Percentiles rank a stretch among this genome's conserved stretches.
Conservation (phyloP, 371 early-diverging fungal species). For the Rhizopus arrhizus region DNA sequence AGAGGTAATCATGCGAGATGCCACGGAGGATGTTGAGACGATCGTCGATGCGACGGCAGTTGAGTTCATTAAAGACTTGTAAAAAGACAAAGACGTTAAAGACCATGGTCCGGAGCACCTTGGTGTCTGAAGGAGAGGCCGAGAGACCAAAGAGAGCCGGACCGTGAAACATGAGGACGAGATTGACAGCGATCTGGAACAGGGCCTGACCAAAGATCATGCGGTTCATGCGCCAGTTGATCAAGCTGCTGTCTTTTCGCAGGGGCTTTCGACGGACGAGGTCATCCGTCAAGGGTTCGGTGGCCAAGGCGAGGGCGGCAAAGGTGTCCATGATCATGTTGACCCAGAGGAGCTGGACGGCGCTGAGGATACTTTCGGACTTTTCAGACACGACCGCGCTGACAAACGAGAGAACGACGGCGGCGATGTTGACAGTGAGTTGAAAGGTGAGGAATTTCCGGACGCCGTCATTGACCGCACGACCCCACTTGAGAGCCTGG, state of each 20-base stretch:
- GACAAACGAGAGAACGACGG: slow-evolving; percentile 81
- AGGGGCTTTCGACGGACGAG: slow-evolving; percentile 57
- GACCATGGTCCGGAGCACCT: slow-evolving; percentile 56
- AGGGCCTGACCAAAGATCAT: slow-evolving; percentile 73
- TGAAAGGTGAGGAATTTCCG: slow-evolving; percentile 93
- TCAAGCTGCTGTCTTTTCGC: slow-evolving; percentile 56
- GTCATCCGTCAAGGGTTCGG: slow-evolving; percentile 89
- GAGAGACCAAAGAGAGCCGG: slow-evolving; percentile 38
- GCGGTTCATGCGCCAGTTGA: slow-evolving; percentile 58
- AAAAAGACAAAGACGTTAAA: slow-evolving; percentile 76
- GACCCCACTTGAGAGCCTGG: slow-evolving; percentile 88
- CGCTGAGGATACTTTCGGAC: slow-evolving; percentile 92
- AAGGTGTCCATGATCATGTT: slow-evolving; percentile 96
- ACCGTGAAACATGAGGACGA: slow-evolving; percentile 36
- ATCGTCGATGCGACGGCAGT: slow-evolving; percentile 71
- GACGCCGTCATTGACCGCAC: slow-evolving; percentile 88
- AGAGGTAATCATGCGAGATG: slow-evolving; percentile 69
- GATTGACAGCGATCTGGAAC: slow-evolving; percentile 59
- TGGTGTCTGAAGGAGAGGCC: slow-evolving; percentile 4
- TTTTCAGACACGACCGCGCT: slow-evolving; percentile 89
- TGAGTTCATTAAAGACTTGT: slow-evolving; percentile 75
- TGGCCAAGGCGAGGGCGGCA: slow-evolving; percentile 94
- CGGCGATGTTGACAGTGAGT: slow-evolving; percentile 90
- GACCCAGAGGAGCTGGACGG: slow-evolving; percentile 95
- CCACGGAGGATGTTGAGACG: slow-evolving; percentile 79